These are phyloP conservation scores for Lavandula angustifolia DNA, from an alignment of 257 asterid genomes.

Conservation along the genomic window DNA sequence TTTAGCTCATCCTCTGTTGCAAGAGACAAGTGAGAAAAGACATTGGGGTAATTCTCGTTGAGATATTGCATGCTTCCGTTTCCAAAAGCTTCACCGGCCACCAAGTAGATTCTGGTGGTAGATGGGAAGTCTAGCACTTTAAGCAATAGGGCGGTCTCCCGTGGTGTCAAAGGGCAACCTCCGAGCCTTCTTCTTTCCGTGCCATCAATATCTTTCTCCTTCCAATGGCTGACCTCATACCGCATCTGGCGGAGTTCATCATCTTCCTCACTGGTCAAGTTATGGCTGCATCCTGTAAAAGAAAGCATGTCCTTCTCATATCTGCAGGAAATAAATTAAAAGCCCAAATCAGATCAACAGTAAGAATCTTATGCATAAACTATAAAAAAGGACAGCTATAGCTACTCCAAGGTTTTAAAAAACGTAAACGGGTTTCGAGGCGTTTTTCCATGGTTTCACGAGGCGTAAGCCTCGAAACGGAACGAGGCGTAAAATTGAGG, in stretches of 20 bases:
- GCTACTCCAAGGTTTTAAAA: background rate
- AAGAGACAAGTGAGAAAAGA: slow-evolving; percentile 75
- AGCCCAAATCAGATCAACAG: background rate
- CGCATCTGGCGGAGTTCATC: slow-evolving; percentile 84
- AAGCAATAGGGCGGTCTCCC: slow-evolving; percentile 90
- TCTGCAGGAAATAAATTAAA: slow-evolving; percentile 51
- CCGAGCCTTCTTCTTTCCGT: slow-evolving; percentile 76
- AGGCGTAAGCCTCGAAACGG: too few species aligned
- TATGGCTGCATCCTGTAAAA: slow-evolving; percentile 95
- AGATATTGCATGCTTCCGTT: slow-evolving; percentile 89
- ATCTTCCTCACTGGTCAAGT: slow-evolving; percentile 77
- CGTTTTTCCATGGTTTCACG: too few species aligned
- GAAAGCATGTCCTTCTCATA: slow-evolving; percentile 99
- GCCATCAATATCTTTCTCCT: slow-evolving; percentile 93
- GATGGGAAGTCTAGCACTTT: slow-evolving; percentile 79
- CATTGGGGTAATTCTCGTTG: slow-evolving; percentile 67
- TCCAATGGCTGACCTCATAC: slow-evolving; percentile 90
- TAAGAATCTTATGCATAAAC: background rate
- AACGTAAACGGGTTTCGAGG: too few species aligned
- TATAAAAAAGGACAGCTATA: background rate
- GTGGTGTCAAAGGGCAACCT: slow-evolving; percentile 95
- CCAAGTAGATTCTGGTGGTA: slow-evolving; percentile 77
- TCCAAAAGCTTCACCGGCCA: slow-evolving; percentile 95
- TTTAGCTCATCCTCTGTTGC: slow-evolving; percentile 67
- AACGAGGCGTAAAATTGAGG: too few species aligned